Base-by-base conservation (phyloP, 306 rosid genomes). In the Castanea crenata region DNA sequence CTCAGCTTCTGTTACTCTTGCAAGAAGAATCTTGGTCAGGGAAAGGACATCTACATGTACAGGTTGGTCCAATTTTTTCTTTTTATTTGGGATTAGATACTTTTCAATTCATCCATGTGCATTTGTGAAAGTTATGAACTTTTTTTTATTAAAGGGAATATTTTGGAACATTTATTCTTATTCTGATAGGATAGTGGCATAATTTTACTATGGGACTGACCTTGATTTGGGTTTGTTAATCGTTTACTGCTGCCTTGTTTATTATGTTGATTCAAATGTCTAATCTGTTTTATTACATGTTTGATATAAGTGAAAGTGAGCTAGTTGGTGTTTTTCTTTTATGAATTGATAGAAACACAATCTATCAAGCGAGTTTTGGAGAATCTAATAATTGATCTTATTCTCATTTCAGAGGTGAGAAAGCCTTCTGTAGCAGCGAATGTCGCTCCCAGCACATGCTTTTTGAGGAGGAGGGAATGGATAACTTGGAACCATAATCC, bases 371-470 rank as follows among this genome's bases (percentile, higher is more conserved):
- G 11, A 67, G 35, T 44, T 32, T 32, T 34, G 6, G 25, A 67
- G 5, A 79, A 62, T 21, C 13, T 52, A 13, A 71, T 52, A 13
- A 71, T 67, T 80, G 74, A 34, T 13, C 23, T 67, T 61, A 13
- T 65, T 77, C 65, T 80, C 19, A 41, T 68, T 84, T 71, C 87
- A 95, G 99, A 88, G 99, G 99, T 55, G 98, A 95, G 78, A 89
- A 89, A 70, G 99, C 97, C 34, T 95, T 92, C 83, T 95, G 99
- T 89, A 95, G 99, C 87, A 34, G 82, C 46, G 99, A 95, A 70
- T 95, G 99, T 79, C 90, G 99, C 10, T 75, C 74, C 71, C 87
- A 91, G 73, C 93, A 85, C 81, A 95, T 95, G 83, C 21, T 87
- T 83, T 75, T 91, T 81, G 97, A 91, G 65, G 97, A 91, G 65